Evolutionary conservation across 768 basidiomycete species (phyloP), one percentile per base, ranked within the genome.

Genomic region (Leccinum uliginosum): DNA sequence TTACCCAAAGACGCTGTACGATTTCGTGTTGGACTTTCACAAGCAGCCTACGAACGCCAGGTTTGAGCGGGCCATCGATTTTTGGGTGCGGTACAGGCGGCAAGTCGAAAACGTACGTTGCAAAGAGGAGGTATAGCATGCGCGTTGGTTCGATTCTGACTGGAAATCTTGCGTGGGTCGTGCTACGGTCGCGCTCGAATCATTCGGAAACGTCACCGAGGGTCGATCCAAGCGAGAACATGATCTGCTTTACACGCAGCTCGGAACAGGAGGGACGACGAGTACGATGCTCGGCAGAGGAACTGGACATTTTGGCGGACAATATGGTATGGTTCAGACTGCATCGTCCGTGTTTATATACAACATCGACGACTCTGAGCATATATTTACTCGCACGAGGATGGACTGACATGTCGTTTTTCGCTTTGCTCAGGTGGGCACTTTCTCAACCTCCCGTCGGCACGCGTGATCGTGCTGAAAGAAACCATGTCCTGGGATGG

Each of bases 41-140:
- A 67, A 65, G 17, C 61, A 57, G 32, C 51, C 60, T 38, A 52
- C 47, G 3, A 38, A 52, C 3, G 62, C 71, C 15, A 60, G 65
- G 58, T 87, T 82, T 75, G 77, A 82, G 14, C 75, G 76, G 34
- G 87, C 86, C 0, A 75, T 90, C 0, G 91, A 93, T 62, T 66
- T 66, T 91, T 9, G 89, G 91, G 3, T 93, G 91, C 68, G 90
- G 92, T 24, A 89, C 91, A 44, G 86, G 89, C 87, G 86, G 89
- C 87, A 59, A 21, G 73, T 38, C 17, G 35, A 38, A 8, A 30
- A 3, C 0, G 17, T 9, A 3, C 0, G 17, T 9, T 10, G 10
- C 9, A 17, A 6, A 6, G 29, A 30, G 10, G 6, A 51, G 1
- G 0, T 3, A 15, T 34, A 34, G 32, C 6, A 7, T 34, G 32